Evolutionary conservation across 495 filamentous ascomycete species (phyloP).

Genomic region (Xylaria intraflava): DNA sequence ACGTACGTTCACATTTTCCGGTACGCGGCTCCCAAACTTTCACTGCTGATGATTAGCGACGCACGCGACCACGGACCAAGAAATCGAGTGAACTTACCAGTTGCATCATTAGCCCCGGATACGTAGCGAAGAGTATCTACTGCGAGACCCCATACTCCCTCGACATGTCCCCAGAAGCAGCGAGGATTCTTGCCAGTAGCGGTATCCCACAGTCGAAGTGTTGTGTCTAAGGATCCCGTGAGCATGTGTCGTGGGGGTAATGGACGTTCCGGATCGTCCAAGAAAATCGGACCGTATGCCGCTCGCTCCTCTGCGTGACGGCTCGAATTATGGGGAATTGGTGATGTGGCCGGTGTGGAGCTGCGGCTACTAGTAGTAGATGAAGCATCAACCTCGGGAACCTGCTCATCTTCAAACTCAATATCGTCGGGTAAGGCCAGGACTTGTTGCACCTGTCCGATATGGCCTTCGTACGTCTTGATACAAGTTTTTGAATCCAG

Average conservation of each 20-base stretch:
- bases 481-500: conserved; percentile 74
- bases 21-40: conserved; percentile 94
- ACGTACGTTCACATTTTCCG: conserved; percentile 85
- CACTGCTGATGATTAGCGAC: conserved; percentile 14
- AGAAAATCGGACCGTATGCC: conserved; percentile 52
- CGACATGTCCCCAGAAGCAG: conserved; percentile 93
- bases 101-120: conserved; percentile 83
- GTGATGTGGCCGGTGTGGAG: conserved; percentile 23
- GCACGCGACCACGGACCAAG: background rate
- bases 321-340: conserved; percentile 9
- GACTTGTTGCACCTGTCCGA: conserved; percentile 91
- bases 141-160: conserved; percentile 91
- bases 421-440: conserved; percentile 75
- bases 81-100: conserved; percentile 45
- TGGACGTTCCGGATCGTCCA: conserved; percentile 50
- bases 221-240: conserved; percentile 82
- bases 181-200: conserved; percentile 72
- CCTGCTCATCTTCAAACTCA: conserved; percentile 68
- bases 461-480: conserved; percentile 81
- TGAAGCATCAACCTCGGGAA: conserved; percentile 52
- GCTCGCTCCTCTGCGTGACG: conserved; percentile 39
- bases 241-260: conserved; percentile 83
- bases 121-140: conserved; percentile 87
- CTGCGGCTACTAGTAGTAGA: conserved; percentile 37
- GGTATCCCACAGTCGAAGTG: conserved; percentile 90